These are phyloP conservation scores for Colletotrichum sp. DNA, from an alignment of 2,329 filamentous ascomycete genomes.

Conservation along the genomic window DNA sequence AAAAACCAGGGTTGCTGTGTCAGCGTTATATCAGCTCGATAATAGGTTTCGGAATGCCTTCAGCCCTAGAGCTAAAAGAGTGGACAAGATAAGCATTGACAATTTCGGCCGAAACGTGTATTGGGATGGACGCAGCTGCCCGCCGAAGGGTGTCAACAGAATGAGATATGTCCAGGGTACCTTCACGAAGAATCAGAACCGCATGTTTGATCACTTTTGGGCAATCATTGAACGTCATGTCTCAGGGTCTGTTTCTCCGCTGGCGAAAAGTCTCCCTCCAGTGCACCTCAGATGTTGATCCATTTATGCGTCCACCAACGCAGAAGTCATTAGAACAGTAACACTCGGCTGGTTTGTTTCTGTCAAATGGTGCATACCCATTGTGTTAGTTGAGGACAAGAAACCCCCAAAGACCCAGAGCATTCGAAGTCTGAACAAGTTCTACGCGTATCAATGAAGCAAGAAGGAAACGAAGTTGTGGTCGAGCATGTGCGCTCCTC, in stretches of 20 bases:
- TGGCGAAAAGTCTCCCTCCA: neutral
- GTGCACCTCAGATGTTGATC: neutral
- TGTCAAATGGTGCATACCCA: neutral
- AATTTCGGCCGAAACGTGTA: constrained; percentile 31
- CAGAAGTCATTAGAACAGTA: neutral
- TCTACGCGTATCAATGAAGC: neutral
- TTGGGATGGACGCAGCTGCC: neutral
- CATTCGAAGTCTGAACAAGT: neutral
- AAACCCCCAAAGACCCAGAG: neutral
- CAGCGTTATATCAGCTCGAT: neutral
- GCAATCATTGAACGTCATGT: neutral
- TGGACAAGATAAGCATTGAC: neutral
- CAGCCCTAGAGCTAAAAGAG: neutral
- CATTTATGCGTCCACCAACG: neutral
- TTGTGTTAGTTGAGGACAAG: neutral
- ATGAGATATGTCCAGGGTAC: neutral
- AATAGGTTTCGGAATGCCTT: neutral
- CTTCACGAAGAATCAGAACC: neutral
- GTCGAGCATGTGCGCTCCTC: neutral
- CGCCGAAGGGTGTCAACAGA: neutral
- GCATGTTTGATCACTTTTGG: neutral
- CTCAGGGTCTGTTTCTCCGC: neutral
- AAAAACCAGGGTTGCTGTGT: neutral
- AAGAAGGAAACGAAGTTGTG: neutral
- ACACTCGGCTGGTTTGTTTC: neutral